Conservation (phyloP, 306 rosid species). For the Rosa chinensis region DNA sequence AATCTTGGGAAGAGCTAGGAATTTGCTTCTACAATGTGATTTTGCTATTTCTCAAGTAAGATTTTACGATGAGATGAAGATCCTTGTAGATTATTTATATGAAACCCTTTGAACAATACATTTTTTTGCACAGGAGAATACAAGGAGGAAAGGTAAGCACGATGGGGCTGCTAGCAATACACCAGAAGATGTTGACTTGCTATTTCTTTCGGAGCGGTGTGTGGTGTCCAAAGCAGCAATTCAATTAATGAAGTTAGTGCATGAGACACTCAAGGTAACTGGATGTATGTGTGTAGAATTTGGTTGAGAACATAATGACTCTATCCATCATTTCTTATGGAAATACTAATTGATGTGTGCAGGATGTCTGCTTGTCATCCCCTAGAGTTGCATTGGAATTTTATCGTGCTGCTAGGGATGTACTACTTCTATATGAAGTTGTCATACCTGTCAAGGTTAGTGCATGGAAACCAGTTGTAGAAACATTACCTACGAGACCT, state of each 20-base stretch:
- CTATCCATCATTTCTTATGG: background rate
- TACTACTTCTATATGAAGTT: slow-evolving; percentile 89
- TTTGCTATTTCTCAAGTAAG: slow-evolving; percentile 76
- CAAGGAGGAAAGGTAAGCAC: slow-evolving; percentile 55
- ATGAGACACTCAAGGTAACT: slow-evolving; percentile 78
- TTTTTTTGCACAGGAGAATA: slow-evolving; percentile 49
- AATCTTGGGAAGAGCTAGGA: slow-evolving; percentile 84
- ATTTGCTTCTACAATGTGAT: slow-evolving; percentile 73
- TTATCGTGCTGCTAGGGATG: slow-evolving; percentile 87
- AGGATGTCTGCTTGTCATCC: slow-evolving; percentile 93
- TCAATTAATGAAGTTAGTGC: slow-evolving; percentile 76
- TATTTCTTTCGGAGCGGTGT: slow-evolving; percentile 80
- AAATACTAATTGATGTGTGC: slow-evolving; percentile 24
- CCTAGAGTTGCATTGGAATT: slow-evolving; percentile 88
- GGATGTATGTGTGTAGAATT: slow-evolving; percentile 8
- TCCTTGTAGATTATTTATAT: slow-evolving; percentile 23
- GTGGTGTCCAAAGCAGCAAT: slow-evolving; percentile 83
- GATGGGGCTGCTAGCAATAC: slow-evolving; percentile 35
- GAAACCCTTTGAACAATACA: slow-evolving; percentile 26
- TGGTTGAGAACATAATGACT: background rate
- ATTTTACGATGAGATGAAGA: slow-evolving; percentile 18
- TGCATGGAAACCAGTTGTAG: slow-evolving; percentile 27
- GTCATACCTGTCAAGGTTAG: slow-evolving; percentile 95
- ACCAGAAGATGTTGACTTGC: slow-evolving; percentile 62
- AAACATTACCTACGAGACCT: background rate